Evolutionary conservation across 2,329 filamentous ascomycete genomes (phyloP).

Genomic region (Fusarium sp.): DNA sequence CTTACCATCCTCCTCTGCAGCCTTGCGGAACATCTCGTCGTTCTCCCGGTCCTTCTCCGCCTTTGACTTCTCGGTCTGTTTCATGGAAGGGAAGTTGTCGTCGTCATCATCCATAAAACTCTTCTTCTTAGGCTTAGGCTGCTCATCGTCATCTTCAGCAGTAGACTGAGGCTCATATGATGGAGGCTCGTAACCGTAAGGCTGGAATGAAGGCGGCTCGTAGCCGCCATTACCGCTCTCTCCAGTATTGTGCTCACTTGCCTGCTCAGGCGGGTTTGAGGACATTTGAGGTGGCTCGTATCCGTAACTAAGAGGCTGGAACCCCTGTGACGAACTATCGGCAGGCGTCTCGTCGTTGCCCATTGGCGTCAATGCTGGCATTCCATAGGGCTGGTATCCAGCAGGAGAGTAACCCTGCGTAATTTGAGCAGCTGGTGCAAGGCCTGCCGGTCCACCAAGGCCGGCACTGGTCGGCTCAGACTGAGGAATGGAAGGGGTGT

Average conservation of each 20-base stretch:
- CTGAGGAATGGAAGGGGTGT: slow-evolving; percentile 30
- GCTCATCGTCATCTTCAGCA: slow-evolving; percentile 54
- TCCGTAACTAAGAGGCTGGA: slow-evolving; percentile 60
- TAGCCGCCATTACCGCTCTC: slow-evolving; percentile 58
- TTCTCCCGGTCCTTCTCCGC: slow-evolving; percentile 79
- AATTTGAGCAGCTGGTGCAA: slow-evolving; percentile 41
- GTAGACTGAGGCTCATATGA: slow-evolving; percentile 63
- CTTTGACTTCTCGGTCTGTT: slow-evolving; percentile 66
- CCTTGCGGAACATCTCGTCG: slow-evolving; percentile 84
- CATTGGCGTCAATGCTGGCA: slow-evolving; percentile 33
- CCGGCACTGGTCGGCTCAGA: slow-evolving; percentile 19
- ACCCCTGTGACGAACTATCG: slow-evolving; percentile 45
- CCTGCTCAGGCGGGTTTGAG: slow-evolving; percentile 27
- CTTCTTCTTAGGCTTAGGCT: slow-evolving; percentile 75
- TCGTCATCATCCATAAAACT: slow-evolving; percentile 85
- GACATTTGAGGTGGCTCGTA: slow-evolving; percentile 59
- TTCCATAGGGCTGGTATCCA: slow-evolving; percentile 45
- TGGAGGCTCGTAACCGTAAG: slow-evolving; percentile 66
- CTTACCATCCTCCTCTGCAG: slow-evolving; percentile 79
- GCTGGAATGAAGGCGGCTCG: slow-evolving; percentile 70
- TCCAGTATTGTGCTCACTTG: slow-evolving; percentile 21
- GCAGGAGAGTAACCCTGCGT: slow-evolving; percentile 27
- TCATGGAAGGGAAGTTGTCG: slow-evolving; percentile 68
- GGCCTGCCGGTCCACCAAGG: slow-evolving; percentile 11
- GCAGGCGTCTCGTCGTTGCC: slow-evolving; percentile 12